Conservation (phyloP, 148 eudicot genomes). For the Camellia japonica region DNA sequence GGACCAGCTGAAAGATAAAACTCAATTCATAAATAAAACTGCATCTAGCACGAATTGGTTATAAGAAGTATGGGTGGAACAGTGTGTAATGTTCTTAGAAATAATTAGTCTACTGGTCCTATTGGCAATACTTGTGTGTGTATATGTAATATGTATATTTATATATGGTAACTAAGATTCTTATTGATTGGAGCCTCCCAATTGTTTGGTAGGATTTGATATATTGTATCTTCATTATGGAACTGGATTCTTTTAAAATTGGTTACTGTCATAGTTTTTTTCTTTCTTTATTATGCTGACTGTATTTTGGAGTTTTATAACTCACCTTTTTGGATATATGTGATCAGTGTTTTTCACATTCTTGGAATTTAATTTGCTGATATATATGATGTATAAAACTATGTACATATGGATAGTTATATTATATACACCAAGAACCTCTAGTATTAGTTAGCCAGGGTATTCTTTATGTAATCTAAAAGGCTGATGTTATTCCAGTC, state of each 20-base stretch:
- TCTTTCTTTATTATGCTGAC: background rate
- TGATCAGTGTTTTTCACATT: background rate
- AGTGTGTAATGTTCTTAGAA: background rate
- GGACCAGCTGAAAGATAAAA: background rate
- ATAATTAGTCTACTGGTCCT: background rate
- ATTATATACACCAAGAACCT: background rate
- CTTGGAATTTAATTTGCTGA: background rate
- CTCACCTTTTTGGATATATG: background rate
- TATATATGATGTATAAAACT: background rate
- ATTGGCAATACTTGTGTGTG: background rate
- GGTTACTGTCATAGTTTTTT: background rate
- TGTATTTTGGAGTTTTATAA: background rate
- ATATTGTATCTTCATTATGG: background rate
- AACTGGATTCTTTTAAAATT: background rate
- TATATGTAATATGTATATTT: background rate
- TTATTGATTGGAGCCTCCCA: background rate
- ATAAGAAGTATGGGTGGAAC: conserved; percentile 3
- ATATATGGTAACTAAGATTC: background rate
- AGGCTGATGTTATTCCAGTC: conserved; percentile 8
- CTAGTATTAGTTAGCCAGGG: background rate
- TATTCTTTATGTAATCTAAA: background rate
- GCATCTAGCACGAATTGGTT: background rate
- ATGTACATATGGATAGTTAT: background rate
- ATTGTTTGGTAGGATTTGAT: background rate
- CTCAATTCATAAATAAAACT: background rate